Percentiles rank a stretch among this genome's conserved stretches.
phyloP scores from a whole-genome alignment of 2,329 filamentous ascomycete species.

The Aspergillus eucalypticola region DNA sequence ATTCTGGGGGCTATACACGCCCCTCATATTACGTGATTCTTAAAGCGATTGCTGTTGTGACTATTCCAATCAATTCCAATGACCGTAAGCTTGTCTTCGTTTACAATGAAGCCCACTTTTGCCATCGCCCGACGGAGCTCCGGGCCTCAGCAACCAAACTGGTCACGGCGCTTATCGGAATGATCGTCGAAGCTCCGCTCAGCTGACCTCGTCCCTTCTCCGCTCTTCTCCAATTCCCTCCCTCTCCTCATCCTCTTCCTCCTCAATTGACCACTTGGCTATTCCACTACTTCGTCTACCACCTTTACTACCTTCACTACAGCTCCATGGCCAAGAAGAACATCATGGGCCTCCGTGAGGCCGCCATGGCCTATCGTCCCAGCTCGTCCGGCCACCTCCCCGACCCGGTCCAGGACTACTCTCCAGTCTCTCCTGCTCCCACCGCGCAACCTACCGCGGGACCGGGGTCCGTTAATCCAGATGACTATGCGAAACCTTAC shows the following conservation, averaged over 20 bases:
- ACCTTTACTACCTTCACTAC: not conserved
- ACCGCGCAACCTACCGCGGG: constrained; percentile 15
- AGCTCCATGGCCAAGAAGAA: constrained; percentile 35
- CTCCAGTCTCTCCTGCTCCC: constrained; percentile 7
- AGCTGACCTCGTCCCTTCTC: not conserved
- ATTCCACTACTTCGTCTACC: not conserved
- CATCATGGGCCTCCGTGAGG: constrained; percentile 28
- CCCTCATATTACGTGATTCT: too few species aligned
- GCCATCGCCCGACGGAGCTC: not conserved
- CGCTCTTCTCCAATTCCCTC: constrained; percentile 8
- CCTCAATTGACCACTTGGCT: not conserved
- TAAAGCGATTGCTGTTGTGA: too few species aligned
- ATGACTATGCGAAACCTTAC: constrained; percentile 78
- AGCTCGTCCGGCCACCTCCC: constrained; percentile 26
- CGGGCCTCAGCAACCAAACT: not conserved
- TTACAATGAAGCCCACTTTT: not conserved
- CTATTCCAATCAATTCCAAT: too few species aligned
- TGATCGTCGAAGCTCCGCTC: not conserved
- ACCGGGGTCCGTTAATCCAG: constrained; percentile 38
- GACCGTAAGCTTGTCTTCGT: too few species aligned
- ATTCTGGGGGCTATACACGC: not conserved
- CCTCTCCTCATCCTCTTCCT: constrained; percentile 8
- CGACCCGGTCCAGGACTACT: constrained; percentile 22
- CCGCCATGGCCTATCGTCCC: constrained; percentile 33
- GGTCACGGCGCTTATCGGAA: not conserved